A percentile compares a stretch with the other conserved stretches of the same genome.
Conservation (phyloP, 805 yeast genomes). For the Wickerhamiella australiensis region DNA sequence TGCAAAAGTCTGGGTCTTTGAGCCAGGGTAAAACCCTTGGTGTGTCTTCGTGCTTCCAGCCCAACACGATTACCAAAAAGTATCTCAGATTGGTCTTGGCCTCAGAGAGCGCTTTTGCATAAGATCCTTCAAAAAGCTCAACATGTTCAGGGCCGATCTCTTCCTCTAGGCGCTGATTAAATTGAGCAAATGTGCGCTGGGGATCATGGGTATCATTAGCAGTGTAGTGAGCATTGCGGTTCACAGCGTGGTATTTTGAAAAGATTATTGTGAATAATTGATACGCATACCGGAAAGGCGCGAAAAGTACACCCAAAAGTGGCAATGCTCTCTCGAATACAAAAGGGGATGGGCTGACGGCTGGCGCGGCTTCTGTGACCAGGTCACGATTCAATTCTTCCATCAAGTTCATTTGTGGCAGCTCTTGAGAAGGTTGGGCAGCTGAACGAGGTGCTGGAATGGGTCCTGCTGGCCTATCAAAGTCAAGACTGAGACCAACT, state of each 20-base stretch:
- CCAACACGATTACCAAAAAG: conserved; percentile 60
- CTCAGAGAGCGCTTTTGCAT: conserved; percentile 61
- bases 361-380: conserved; percentile 25
- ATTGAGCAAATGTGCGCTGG: conserved; percentile 40
- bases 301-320: conserved; percentile 17
- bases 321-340: conserved; percentile 30
- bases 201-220: conserved; percentile 36
- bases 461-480: conserved; percentile 11
- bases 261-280: background rate
- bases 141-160: conserved; percentile 23
- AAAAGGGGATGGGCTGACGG: conserved; percentile 23
- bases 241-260: conserved; percentile 29
- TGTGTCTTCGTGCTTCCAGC: conserved; percentile 56
- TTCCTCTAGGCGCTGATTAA: conserved; percentile 43
- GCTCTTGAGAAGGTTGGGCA: conserved; percentile 6
- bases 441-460: background rate
- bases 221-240: conserved; percentile 30
- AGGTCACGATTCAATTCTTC: conserved; percentile 24
- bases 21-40: conserved; percentile 41
- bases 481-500: conserved; percentile 18
- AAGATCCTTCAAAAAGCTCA: conserved; percentile 49
- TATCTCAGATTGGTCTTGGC: conserved; percentile 62
- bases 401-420: conserved; percentile 20
- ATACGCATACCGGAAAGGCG: conserved; percentile 20
- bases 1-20: conserved; percentile 35